Percentiles rank a stretch among this genome's conserved stretches.
phyloP scores from a whole-genome alignment of 176 grass and related monocot species.

The Oryza punctata region DNA sequence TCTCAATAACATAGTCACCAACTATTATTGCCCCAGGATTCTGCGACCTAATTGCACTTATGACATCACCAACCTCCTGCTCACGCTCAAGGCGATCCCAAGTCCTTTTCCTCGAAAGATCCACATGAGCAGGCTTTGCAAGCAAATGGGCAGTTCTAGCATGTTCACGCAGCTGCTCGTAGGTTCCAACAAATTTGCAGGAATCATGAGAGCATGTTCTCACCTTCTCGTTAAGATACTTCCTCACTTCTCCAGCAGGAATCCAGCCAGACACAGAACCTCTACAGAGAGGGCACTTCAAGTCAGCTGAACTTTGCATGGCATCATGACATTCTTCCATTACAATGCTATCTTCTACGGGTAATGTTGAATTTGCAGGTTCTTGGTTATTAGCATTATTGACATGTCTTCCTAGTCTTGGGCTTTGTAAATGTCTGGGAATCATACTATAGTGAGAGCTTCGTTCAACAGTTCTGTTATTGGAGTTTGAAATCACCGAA shows the following conservation, averaged over 20 bases:
- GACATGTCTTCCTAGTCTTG: constrained; percentile 36
- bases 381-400: constrained; percentile 54
- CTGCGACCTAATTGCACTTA: constrained; percentile 88
- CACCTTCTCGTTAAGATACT: constrained; percentile 72
- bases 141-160: constrained; percentile 66
- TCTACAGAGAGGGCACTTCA: constrained; percentile 92
- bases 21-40: constrained; percentile 89
- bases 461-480: constrained; percentile 50
- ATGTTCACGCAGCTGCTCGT: constrained; percentile 81
- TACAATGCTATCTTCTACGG: constrained; percentile 39
- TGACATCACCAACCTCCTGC: constrained; percentile 85
- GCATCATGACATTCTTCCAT: constrained; percentile 49
- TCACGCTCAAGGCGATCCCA: constrained; percentile 84
- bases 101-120: constrained; percentile 68
- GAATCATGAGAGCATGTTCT: constrained; percentile 74
- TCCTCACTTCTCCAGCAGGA: constrained; percentile 76
- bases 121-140: constrained; percentile 62
- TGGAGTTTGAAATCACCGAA: constrained; percentile 58
- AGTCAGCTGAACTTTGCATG: constrained; percentile 40
- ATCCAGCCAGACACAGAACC: constrained; percentile 77
- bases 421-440: constrained; percentile 54
- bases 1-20: constrained; percentile 89
- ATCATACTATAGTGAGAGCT: constrained; percentile 51
- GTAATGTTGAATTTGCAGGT: constrained; percentile 40
- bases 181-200: constrained; percentile 79